These are phyloP conservation scores for Ambrosiella xylebori DNA, from an alignment of 2,329 filamentous ascomycete species.

Conservation along the genomic window DNA sequence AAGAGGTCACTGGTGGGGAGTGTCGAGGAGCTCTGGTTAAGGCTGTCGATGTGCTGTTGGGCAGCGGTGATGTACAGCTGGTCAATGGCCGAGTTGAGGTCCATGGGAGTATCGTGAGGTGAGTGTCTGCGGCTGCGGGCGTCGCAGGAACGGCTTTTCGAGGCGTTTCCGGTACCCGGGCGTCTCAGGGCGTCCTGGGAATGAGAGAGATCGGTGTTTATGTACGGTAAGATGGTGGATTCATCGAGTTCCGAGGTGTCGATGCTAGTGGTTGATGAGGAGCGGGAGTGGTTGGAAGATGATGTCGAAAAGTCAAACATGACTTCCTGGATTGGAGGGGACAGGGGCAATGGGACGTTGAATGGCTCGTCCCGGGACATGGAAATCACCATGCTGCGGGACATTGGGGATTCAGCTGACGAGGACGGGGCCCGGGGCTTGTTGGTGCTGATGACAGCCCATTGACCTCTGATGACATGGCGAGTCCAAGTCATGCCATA, in stretches of 20 bases:
- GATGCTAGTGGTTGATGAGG: constrained; percentile 11
- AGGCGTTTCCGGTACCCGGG: not conserved
- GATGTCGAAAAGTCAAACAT: constrained; percentile 8
- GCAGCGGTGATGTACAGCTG: not conserved
- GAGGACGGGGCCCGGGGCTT: constrained; percentile 15
- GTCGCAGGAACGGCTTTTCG: not conserved
- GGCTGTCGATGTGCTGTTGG: not conserved
- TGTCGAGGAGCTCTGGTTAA: not conserved
- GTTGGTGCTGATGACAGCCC: constrained; percentile 25
- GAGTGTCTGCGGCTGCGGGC: not conserved
- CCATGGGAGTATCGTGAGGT: not conserved
- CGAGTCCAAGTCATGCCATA: constrained; percentile 23
- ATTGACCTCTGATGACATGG: constrained; percentile 20
- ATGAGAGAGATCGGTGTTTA: not conserved
- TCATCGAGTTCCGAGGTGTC: not conserved
- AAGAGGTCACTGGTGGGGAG: not conserved
- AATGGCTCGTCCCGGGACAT: not conserved
- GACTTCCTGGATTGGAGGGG: constrained; percentile 9
- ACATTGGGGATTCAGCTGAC: not conserved
- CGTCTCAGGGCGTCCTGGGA: not conserved
- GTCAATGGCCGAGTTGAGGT: not conserved
- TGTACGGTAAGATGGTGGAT: constrained; percentile 1
- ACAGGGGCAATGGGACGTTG: not conserved
- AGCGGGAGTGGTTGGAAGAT: not conserved
- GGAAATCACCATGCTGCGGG: constrained; percentile 7